Evolutionary conservation across 805 yeast species (phyloP), one percentile per base, ranked within the genome.

Genomic region (Candida pseudoglaebosa): DNA sequence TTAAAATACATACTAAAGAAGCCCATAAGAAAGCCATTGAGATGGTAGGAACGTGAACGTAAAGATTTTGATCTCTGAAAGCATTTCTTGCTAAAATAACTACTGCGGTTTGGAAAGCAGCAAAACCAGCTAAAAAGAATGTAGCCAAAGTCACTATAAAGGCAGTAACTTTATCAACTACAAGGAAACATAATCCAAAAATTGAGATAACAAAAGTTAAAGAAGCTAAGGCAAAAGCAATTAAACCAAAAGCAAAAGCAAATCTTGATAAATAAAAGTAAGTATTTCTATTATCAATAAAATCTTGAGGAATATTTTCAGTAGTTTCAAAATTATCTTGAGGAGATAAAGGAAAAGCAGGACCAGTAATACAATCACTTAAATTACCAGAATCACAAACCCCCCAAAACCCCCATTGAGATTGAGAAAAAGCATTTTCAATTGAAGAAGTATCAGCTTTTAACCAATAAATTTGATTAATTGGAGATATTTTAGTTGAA

Each of bases 281-380:
- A 12, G 75, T 61, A 48, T 73, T 67, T 67, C 85, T 75, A 60
- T 73, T 69, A 39, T 56, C 55, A 44, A 75, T 55, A 39, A 83
- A 83, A 40, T 67, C 70, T 4, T 50, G 39, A 37, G 89, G 89
- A 22, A 83, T 71, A 41, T 67, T 71, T 2, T 49, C 50, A 14
- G 65, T 53, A 37, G 81, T 69, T 39, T 70, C 70, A 51, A 88
- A 88, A 66, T 87, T 86, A 51, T 77, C 78, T 34, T 61, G 75
- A 20, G 96, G 96, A 18, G 95, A 84, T 56, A 89, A 78, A 31
- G 96, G 88, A 62, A 72, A 81, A n/a, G 86, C 97, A 14, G 96
- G 84, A 10, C 79, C 77, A 32, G 71, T 57, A 33, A 60, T 56
- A 53, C 73, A 73, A 15, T 59, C 42, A 32, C 78, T 59, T 64